Conservation (phyloP, 148 eudicot genomes). For the Silene conica region DNA sequence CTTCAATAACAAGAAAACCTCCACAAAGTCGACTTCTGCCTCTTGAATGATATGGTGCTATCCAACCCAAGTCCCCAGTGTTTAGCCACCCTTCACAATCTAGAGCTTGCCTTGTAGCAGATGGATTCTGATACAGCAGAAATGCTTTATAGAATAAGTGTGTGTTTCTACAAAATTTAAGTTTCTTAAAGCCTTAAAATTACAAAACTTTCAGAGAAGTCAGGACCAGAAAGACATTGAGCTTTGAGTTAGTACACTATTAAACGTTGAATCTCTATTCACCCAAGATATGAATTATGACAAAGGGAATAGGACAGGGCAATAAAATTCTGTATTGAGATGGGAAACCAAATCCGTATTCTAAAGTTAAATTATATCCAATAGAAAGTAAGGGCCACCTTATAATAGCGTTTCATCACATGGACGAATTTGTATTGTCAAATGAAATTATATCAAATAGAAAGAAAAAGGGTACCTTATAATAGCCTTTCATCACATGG, state of each 20-base stretch:
- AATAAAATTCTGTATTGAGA: no score
- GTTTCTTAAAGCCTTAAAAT: neutral
- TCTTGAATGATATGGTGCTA: constrained; percentile 70
- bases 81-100: constrained; percentile 83
- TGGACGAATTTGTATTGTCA: constrained; percentile 13
- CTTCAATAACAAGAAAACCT: constrained; percentile 85
- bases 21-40: constrained; percentile 86
- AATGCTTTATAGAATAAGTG: neutral
- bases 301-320: no score
- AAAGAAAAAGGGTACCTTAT: constrained; percentile 51
- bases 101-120: constrained; percentile 58
- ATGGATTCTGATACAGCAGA: constrained; percentile 47
- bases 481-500: constrained; percentile 91
- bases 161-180: neutral
- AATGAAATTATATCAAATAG: neutral
- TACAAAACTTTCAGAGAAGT: neutral
- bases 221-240: no score
- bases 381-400: neutral
- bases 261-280: no score
- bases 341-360: no score
- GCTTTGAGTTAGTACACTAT: no score
- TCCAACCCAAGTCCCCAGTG: constrained; percentile 97
- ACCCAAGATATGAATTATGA: no score
- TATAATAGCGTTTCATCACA: constrained; percentile 80
- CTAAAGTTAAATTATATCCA: no score